These are phyloP conservation scores for Cryptococcus sp. DNA, from an alignment of 1,284 basidiomycete species.

Conservation along the genomic window DNA sequence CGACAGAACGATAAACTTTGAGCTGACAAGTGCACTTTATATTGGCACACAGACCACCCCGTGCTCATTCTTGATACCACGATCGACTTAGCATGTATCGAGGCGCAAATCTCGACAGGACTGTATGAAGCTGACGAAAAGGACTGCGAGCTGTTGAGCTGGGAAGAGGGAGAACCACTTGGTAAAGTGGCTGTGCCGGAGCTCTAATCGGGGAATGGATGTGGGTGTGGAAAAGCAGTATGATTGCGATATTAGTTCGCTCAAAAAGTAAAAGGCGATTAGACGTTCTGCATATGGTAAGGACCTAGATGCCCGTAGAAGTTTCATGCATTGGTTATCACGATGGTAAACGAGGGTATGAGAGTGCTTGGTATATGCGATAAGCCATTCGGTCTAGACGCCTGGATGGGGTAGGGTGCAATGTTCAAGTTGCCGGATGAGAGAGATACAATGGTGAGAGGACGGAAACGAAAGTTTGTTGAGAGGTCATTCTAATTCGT, in stretches of 20 bases:
- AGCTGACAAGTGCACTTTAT: not conserved
- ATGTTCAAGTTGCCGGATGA: no score
- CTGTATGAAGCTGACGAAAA: constrained; percentile 34
- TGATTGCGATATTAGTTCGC: not conserved
- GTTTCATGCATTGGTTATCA: no score
- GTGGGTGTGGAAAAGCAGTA: not conserved
- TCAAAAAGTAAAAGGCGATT: not conserved
- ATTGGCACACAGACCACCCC: constrained; percentile 45
- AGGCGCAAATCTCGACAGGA: constrained; percentile 50
- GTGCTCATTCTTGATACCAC: constrained; percentile 49
- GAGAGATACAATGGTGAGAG: no score
- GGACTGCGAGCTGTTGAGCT: constrained; percentile 51
- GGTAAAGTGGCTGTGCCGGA: constrained; percentile 36
- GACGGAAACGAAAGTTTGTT: no score
- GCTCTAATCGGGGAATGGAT: constrained; percentile 5
- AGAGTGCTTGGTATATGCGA: not conserved
- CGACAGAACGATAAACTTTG: not conserved
- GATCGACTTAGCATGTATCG: constrained; percentile 52
- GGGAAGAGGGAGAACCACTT: constrained; percentile 36
- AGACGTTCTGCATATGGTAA: not conserved
- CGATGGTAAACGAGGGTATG: not conserved
- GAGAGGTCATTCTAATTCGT: no score
- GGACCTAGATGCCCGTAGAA: not conserved
- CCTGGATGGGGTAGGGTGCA: no score
- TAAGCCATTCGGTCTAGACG: no score